Conservation (phyloP, 1,284 basidiomycete genomes). For the Xerocomus amazonicus region DNA sequence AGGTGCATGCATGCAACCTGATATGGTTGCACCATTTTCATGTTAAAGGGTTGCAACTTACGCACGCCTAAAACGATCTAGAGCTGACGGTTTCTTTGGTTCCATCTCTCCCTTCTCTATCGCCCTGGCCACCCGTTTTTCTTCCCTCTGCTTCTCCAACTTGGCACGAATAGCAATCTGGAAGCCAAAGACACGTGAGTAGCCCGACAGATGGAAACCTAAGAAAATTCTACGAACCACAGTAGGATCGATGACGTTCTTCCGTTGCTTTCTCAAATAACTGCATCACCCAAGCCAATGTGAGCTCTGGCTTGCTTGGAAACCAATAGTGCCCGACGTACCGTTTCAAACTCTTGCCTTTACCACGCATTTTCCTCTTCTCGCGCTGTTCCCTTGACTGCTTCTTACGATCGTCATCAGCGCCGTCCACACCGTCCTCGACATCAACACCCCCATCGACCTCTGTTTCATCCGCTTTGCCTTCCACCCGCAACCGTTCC, state of each 20-base stretch:
- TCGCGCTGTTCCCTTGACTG: conserved; percentile 45
- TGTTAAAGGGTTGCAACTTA: conserved; percentile 5
- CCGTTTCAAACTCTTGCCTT: conserved; percentile 73
- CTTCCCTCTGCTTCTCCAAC: conserved; percentile 58
- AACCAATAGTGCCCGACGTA: conserved; percentile 27
- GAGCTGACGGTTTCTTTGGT: conserved; percentile 49
- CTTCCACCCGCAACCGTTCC: conserved; percentile 67
- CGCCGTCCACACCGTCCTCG: conserved; percentile 39
- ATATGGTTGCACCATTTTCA: too few relatives aligned
- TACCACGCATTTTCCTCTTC: conserved; percentile 70
- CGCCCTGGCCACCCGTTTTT: conserved; percentile 44
- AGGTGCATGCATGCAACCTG: too few relatives aligned
- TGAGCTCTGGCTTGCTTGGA: too few relatives aligned
- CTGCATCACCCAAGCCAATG: conserved; percentile 14
- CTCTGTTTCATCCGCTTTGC: conserved; percentile 72
- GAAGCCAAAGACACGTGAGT: background rate
- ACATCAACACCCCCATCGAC: conserved; percentile 31
- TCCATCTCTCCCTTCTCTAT: conserved; percentile 39
- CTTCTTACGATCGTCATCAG: conserved; percentile 34
- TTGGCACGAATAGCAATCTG: conserved; percentile 68
- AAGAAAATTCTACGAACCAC: conserved; percentile 52
- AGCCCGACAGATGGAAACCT: background rate
- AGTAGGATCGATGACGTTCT: conserved; percentile 88
- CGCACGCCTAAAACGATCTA: conserved; percentile 58
- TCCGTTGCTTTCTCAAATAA: conserved; percentile 82